A percentile compares a stretch with the other conserved stretches of the same genome.
Evolutionary conservation across 257 asterid genomes (phyloP).

Genomic region (Nicotiana attenuata): DNA sequence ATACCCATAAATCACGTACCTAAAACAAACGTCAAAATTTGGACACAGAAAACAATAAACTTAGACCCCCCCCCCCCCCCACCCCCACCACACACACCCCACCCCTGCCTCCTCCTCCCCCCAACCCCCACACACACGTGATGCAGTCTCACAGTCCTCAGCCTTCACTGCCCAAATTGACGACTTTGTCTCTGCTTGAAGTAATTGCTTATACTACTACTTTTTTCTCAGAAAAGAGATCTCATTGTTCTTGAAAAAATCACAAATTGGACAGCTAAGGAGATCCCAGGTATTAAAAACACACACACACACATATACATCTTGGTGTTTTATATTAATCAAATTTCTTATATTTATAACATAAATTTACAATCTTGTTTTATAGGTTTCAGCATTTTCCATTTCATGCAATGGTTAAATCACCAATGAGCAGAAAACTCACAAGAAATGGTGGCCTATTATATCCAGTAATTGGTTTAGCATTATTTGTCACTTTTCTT

Average conservation of each 20-base stretch:
- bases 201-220: conserved; percentile 17
- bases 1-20: too few relatives aligned
- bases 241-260: conserved; percentile 37
- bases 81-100: background rate
- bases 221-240: conserved; percentile 34
- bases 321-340: background rate
- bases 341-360: background rate
- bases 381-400: conserved; percentile 7
- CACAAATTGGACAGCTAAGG: background rate
- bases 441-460: conserved; percentile 80
- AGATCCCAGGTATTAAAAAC: background rate
- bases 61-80: background rate
- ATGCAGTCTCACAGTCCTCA: conserved; percentile 23
- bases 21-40: too few relatives aligned
- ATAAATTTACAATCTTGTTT: conserved; percentile 14
- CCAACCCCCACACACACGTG: conserved; percentile 7
- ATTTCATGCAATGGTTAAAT: conserved; percentile 25
- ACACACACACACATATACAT: background rate
- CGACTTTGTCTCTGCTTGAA: conserved; percentile 34
- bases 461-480: conserved; percentile 79
- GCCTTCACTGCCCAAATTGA: conserved; percentile 24
- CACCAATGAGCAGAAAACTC: conserved; percentile 32
- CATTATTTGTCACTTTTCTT: conserved; percentile 63
- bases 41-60: background rate
- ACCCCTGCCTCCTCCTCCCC: background rate